Evolutionary conservation across 169 alveolate species (phyloP).

Genomic region (Babesia caballi): DNA sequence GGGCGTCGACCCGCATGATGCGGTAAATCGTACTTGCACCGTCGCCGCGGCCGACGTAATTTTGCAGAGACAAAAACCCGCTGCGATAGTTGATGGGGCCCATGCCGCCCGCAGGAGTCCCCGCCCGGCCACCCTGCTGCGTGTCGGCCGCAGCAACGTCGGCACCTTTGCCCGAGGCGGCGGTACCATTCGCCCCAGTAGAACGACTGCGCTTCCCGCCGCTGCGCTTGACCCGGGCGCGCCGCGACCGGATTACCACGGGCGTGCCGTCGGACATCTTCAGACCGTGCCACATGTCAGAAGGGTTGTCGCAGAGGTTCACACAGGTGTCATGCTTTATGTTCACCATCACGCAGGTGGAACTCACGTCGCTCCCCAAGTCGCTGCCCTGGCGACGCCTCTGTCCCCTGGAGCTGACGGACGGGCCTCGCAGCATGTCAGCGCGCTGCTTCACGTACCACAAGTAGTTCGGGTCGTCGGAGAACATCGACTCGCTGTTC

Average conservation of each 20-base stretch:
- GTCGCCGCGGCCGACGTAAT: conserved; percentile 52
- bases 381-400: conserved; percentile 22
- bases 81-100: conserved; percentile 59
- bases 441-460: conserved; percentile 59
- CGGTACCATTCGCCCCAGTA: neutral
- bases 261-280: conserved; percentile 72
- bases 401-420: conserved; percentile 2
- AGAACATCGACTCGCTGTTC: conserved; percentile 15
- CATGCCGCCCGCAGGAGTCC: neutral
- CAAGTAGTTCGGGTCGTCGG: conserved; percentile 49
- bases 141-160: neutral
- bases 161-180: neutral
- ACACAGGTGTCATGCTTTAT: conserved; percentile 51
- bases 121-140: neutral
- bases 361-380: conserved; percentile 49
- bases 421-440: conserved; percentile 23
- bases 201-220: neutral
- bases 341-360: conserved; percentile 68
- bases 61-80: conserved; percentile 52
- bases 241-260: conserved; percentile 68
- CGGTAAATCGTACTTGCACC: conserved; percentile 47
- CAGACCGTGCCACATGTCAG: conserved; percentile 79
- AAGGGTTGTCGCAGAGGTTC: conserved; percentile 78
- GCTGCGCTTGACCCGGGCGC: neutral
- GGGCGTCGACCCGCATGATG: neutral